Percentiles rank a stretch among this genome's conserved stretches.
These are phyloP conservation scores for Gossypium aridum DNA, from an alignment of 441 rosid species.

Conservation along the genomic window DNA sequence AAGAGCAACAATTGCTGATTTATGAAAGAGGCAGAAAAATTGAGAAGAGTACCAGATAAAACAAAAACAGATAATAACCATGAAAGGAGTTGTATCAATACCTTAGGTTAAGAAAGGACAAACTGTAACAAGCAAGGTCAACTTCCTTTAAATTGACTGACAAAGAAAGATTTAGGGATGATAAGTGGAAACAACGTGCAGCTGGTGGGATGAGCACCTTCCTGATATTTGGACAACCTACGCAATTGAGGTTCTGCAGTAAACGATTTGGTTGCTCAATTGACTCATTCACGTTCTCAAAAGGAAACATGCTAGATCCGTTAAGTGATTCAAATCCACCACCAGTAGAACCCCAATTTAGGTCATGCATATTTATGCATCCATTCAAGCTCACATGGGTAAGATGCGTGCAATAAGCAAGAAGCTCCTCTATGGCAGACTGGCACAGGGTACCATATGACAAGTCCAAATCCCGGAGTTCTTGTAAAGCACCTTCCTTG, in stretches of 20 bases:
- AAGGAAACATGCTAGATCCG: constrained; percentile 20
- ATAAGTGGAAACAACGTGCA: constrained; percentile 71
- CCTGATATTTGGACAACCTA: constrained; percentile 86
- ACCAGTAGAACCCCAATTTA: constrained; percentile 71
- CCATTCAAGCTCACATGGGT: constrained; percentile 96
- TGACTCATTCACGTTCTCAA: constrained; percentile 26
- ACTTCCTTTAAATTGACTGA: constrained; percentile 92
- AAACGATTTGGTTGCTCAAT: constrained; percentile 54
- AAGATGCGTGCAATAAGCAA: constrained; percentile 83
- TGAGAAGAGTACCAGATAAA: not conserved
- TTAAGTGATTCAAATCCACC: constrained; percentile 34
- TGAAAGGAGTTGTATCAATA: constrained; percentile 15
- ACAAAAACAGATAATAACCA: not conserved
- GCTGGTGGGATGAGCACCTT: constrained; percentile 76
- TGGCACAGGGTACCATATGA: constrained; percentile 90
- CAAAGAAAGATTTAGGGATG: constrained; percentile 76
- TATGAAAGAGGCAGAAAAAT: constrained; percentile 9
- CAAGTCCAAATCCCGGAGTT: constrained; percentile 84
- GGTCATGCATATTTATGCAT: constrained; percentile 92
- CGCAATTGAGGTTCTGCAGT: constrained; percentile 90
- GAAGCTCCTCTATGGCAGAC: constrained; percentile 92
- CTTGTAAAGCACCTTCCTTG: constrained; percentile 73
- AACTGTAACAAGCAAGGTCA: constrained; percentile 61
- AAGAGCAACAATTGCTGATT: constrained; percentile 73
- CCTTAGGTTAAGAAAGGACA: constrained; percentile 84